Evolutionary conservation across 768 basidiomycete species (phyloP), one percentile per base, ranked within the genome.

Genomic region (Russula vinacea): DNA sequence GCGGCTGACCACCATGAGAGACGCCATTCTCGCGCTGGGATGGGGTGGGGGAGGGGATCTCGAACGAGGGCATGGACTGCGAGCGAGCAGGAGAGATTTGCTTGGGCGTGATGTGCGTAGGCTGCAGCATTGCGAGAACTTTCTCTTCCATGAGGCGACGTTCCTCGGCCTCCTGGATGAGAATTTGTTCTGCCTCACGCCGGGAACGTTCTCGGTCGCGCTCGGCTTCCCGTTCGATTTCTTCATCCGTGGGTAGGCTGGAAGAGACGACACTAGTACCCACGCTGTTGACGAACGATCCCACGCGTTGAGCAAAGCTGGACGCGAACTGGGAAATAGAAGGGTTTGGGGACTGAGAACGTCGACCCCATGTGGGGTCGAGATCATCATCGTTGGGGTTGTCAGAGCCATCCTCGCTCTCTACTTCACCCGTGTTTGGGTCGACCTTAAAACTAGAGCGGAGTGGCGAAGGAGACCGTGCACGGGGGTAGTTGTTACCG

Each of bases 171-270:
- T 93, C 92, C 58, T 75, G 79, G 0, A 80, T 85, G 33, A 93
- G 75, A 67, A 93, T 93, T 1, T 78, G 80, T 72, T 93, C 91
- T 1, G 91, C 91, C 72, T 92, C 90, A 44, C 84, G 78, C 62
- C 92, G 77, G 68, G 87, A 88, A 49, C 79, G 77, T 68, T 92
- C 91, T 50, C 91, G 83, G 72, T 92, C 90, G 32, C 84, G 77
- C 63, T 87, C 83, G 10, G 89, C 90, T 66, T 92, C 88, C 2
- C 88, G 89, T 74, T 92, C 91, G 10, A 94, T 75, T 71, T 94
- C 89, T 0, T 87, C 89, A 70, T 92, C 89, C 2, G 86, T 83
- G 2, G 83, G 88, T 24, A 82, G 75, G 62, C 64, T 17, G 76
- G 76, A 5, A 69, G 70, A 7, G 80, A 75, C 3, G 71, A 68